Base-by-base conservation (phyloP, 2,329 filamentous ascomycete genomes). In the Elsinoe arachidis region DNA sequence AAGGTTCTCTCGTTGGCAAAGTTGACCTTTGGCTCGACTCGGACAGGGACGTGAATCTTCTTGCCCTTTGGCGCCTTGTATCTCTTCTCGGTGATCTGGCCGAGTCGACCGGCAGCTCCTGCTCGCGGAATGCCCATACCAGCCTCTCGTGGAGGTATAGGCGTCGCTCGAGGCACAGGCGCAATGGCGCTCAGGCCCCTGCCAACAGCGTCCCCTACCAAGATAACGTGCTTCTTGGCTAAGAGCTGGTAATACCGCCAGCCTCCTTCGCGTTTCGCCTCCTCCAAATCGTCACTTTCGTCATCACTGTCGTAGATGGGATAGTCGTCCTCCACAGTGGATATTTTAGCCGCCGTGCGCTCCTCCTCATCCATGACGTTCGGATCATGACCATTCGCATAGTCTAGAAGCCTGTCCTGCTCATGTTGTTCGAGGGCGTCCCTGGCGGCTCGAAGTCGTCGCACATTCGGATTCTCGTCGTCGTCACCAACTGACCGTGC, bases 1-100 rank as follows among this genome's bases (percentile, higher is more conserved):
- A 96, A 99, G 0, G 93, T 99, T 62, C 93, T 83, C 73, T 99
- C 93, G 0, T 90, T 91, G 19, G 93, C 93, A 69, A 99, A 96
- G 72, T 90, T 96, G 53, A 99, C 93, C 74, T 99, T 99, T 34
- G 93, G 93, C 72, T 99, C 93, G 34, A 99, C 91, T 51, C 93
- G 85, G 57, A 97, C 86, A 12, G 92, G 92, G 21, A 99, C 93
- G 67, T 97, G 92, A 59, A 99, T 97, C 71, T 88, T 74, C 82
- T 91, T 92, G 56, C 88, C 88, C 70, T 83, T 85, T 11, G 88
- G 88, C 7, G 88, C 87, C 69, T 83, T 85, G 75, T 90, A 78
- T 10, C 73, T 66, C 68, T 76, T 77, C 59, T 72, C 62, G 67
- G 69, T 54, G 66, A 75, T 59, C 53, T 63, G 60, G 63, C 67